phyloP scores from a whole-genome alignment of 1,284 basidiomycete species.

The Pseudozyma sp. region DNA sequence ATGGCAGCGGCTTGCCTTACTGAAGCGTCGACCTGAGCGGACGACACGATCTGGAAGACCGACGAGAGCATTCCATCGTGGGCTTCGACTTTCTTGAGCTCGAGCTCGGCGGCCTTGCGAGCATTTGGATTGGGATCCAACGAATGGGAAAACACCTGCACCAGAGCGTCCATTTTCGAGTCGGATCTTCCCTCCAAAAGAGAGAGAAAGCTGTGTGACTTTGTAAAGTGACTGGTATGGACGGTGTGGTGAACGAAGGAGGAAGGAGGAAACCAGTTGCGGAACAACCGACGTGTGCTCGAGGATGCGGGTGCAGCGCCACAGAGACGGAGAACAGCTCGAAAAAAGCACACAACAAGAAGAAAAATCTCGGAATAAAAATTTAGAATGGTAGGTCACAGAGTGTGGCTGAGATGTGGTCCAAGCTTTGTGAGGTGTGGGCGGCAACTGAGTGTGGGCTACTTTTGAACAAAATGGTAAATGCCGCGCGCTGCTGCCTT shows the following conservation, averaged over 20 bases:
- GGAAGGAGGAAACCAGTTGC: constrained; percentile 4
- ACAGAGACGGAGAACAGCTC: too few species aligned
- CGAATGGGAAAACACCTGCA: constrained; percentile 49
- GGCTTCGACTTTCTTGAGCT: constrained; percentile 62
- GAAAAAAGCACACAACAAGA: too few species aligned
- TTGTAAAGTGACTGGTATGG: neutral
- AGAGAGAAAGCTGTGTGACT: neutral
- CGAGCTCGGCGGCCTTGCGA: constrained; percentile 65
- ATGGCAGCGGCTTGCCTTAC: constrained; percentile 65
- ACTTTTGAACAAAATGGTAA: too few species aligned
- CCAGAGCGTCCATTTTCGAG: constrained; percentile 43
- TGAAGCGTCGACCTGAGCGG: constrained; percentile 51
- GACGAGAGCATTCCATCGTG: constrained; percentile 65
- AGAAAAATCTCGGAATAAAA: constrained; percentile 1
- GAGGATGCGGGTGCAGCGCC: neutral
- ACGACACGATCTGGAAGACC: constrained; percentile 60
- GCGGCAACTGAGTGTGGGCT: neutral
- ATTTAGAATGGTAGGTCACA: constrained; percentile 3
- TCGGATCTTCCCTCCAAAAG: neutral
- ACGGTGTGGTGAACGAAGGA: neutral
- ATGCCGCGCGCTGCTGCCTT: neutral
- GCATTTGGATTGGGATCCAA: constrained; percentile 61
- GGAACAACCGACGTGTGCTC: constrained; percentile 6
- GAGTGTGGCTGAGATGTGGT: constrained; percentile 2
- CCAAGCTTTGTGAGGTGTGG: neutral